Evolutionary conservation across 2,329 filamentous ascomycete genomes (phyloP).

Genomic region (Thelonectria rubi): DNA sequence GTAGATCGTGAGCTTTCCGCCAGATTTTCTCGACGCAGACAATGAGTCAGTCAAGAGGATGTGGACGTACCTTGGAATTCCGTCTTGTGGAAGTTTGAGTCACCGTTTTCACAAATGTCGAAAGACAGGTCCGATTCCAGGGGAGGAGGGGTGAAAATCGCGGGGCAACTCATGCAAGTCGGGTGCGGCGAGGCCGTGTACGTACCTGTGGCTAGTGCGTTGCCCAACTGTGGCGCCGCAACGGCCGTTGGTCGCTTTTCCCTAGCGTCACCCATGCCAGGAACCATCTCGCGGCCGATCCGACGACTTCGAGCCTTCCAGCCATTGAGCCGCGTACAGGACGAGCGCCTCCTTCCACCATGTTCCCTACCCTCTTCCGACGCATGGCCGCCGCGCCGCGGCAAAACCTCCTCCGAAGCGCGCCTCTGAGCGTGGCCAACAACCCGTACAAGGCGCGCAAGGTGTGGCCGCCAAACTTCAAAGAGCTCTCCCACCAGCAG

Average conservation of each 20-base stretch:
- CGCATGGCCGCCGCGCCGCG: conserved; percentile 47
- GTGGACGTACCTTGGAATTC: conserved; percentile 36
- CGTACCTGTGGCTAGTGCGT: conserved; percentile 32
- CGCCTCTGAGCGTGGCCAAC: conserved; percentile 52
- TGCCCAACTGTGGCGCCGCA: conserved; percentile 36
- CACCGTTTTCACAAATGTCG: conserved; percentile 34
- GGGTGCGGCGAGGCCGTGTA: conserved; percentile 15
- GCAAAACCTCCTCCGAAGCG: conserved; percentile 39
- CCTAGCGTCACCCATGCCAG: conserved; percentile 14
- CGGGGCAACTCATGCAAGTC: conserved; percentile 42
- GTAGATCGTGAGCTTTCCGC: conserved; percentile 19
- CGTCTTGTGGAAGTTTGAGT: conserved; percentile 45
- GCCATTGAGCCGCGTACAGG: conserved; percentile 24
- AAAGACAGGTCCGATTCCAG: conserved; percentile 26
- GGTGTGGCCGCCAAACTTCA: conserved; percentile 81
- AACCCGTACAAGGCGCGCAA: conserved; percentile 74
- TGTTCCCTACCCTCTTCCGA: conserved; percentile 49
- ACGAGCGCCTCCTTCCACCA: conserved; percentile 27
- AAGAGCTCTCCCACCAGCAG: conserved; percentile 73
- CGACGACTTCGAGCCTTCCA: conserved; percentile 7
- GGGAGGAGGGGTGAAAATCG: conserved; percentile 50
- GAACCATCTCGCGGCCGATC: conserved; percentile 18
- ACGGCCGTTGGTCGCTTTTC: conserved; percentile 20
- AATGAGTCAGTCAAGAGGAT: conserved; percentile 3
- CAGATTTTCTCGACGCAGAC: neutral